A percentile compares a stretch with the other conserved stretches of the same genome.
Evolutionary conservation across 305 asterid genomes (phyloP).

Genomic region (Fraxinus angustifolia): DNA sequence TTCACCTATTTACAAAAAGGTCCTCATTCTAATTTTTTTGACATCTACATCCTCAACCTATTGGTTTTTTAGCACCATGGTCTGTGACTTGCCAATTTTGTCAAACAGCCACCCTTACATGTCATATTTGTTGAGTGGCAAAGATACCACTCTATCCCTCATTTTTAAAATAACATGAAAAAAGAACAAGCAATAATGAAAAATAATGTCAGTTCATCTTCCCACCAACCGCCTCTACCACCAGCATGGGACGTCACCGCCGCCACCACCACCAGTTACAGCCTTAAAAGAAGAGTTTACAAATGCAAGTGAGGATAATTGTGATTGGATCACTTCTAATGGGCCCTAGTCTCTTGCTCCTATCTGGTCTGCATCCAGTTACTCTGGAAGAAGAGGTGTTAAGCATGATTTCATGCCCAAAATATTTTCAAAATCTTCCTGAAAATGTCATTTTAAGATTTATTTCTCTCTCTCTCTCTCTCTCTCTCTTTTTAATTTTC

Average conservation of each 20-base stretch:
- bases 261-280: neutral
- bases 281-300: neutral
- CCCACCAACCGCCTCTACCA: neutral
- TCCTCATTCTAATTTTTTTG: neutral
- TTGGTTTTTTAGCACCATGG: neutral
- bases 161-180: neutral
- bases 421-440: neutral
- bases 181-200: neutral
- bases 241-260: neutral
- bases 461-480: too few relatives aligned
- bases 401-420: neutral
- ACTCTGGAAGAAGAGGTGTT: neutral
- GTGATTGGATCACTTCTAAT: neutral
- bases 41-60: neutral
- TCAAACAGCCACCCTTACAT: neutral
- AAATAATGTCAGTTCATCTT: neutral
- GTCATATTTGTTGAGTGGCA: neutral
- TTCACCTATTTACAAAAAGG: neutral
- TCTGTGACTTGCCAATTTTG: neutral
- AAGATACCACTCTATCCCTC: neutral
- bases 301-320: neutral
- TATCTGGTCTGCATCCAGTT: neutral
- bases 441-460: neutral
- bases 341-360: neutral
- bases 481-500: too few relatives aligned